These are phyloP conservation scores for Leishmania mexicana DNA, from an alignment of 208 protist genomes.

Conservation along the genomic window DNA sequence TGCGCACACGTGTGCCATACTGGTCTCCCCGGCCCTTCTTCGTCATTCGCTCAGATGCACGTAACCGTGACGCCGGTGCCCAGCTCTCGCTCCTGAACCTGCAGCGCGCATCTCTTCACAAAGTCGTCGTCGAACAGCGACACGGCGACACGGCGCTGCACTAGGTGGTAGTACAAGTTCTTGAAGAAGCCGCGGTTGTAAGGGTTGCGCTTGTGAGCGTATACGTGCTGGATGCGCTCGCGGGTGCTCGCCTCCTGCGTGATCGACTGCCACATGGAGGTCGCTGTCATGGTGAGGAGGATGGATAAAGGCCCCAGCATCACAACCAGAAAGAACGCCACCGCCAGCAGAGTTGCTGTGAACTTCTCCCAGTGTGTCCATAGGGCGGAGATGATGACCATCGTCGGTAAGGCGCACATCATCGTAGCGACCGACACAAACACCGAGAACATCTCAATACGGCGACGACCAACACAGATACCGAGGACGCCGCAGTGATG, in stretches of 20 bases:
- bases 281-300: slow-evolving; percentile 27
- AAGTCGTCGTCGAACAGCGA: slow-evolving; percentile 78
- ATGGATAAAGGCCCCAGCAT: slow-evolving; percentile 22
- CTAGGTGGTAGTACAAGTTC: slow-evolving; percentile 61
- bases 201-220: slow-evolving; percentile 65
- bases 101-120: slow-evolving; percentile 53
- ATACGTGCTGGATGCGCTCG: slow-evolving; percentile 77
- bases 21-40: background rate
- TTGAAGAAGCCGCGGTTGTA: slow-evolving; percentile 55
- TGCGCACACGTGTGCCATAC: background rate
- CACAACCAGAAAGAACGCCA: slow-evolving; percentile 19
- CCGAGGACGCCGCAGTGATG: slow-evolving; percentile 91
- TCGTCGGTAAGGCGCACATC: slow-evolving; percentile 29
- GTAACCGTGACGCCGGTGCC: slow-evolving; percentile 37
- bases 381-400: slow-evolving; percentile 34
- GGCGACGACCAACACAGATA: slow-evolving; percentile 79
- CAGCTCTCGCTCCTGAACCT: slow-evolving; percentile 39
- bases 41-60: slow-evolving; percentile 20
- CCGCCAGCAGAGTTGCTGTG: slow-evolving; percentile 11
- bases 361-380: slow-evolving; percentile 34
- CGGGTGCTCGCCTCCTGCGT: slow-evolving; percentile 57
- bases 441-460: slow-evolving; percentile 61
- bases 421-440: slow-evolving; percentile 46
- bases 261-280: slow-evolving; percentile 44
- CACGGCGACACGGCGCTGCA: slow-evolving; percentile 36